Base-by-base conservation (phyloP, 768 basidiomycete genomes). In the Kwoniella shandongensis region DNA sequence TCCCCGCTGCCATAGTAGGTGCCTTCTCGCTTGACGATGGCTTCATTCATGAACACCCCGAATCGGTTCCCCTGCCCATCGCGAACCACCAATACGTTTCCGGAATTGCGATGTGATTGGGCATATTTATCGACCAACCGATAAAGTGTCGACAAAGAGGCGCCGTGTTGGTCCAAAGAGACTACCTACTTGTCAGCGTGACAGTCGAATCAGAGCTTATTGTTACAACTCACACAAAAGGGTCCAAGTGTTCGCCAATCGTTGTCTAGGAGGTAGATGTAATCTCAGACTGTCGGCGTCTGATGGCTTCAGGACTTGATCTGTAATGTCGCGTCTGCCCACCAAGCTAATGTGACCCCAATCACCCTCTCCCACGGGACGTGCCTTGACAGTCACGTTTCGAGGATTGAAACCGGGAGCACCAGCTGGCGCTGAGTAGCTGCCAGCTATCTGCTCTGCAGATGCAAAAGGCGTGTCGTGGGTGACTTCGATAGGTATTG, bases 121-220 rank as follows among this genome's bases (percentile, higher is more conserved):
- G 66, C 69, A 38, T 65, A 71, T 36, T 49, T 59, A 12, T 71
- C 66, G 39, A 78, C 67, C 8, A 69, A 65, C 13, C 66, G 68
- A 74, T 96, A 97, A 4, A 97, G 81, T 0, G 94, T 96, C 42
- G 87, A 85, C 13, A 97, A 80, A 12, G 91, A 93, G 42, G 93
- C 91, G 0, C 94, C 94, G 65, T 98, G 88, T 68, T 96, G 92
- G 69, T 98, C 94, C 17, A 96, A 81, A 15, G 90, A 92, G 78
- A 74, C 74, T 76, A 41, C 6, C 15, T 23, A 12, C 12, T n/a
- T 3, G 32, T 52, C 25, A 52, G 51, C 40, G 22, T n/a, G 13
- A 15, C 22, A 32, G 18, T n/a, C 5, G 27, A 22, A 51, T 15
- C 8, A n/a, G n/a, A n/a, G 18, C 26, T 26, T n/a, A 48, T n/a